Conservation (phyloP, 2,329 filamentous ascomycete genomes). For the Coniochaeta hoffmannii region DNA sequence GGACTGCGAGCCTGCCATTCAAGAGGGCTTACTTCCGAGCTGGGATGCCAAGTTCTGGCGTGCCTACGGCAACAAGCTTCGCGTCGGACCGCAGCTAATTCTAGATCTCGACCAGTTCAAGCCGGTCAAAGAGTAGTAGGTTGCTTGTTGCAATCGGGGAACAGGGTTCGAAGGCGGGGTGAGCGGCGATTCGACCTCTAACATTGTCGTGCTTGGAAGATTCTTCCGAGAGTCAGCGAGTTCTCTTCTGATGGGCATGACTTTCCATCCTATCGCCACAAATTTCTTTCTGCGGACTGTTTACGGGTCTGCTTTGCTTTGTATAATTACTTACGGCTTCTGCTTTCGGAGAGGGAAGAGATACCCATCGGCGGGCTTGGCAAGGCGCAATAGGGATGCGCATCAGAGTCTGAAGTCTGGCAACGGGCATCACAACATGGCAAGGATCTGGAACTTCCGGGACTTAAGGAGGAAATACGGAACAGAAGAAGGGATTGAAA, state of each 20-base stretch:
- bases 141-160: not conserved
- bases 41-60: constrained; percentile 15
- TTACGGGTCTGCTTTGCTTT: not conserved
- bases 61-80: constrained; percentile 16
- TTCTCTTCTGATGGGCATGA: not conserved
- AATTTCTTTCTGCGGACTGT: not conserved
- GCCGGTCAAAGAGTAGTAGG: not conserved
- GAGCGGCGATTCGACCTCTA: too few relatives aligned
- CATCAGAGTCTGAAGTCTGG: not conserved
- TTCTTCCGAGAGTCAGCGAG: too few relatives aligned
- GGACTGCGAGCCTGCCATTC: not conserved
- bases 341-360: not conserved
- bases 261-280: not conserved
- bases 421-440: too few relatives aligned
- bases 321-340: not conserved
- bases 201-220: too few relatives aligned
- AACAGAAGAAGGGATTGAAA: too few relatives aligned
- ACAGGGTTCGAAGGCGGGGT: too few relatives aligned
- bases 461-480: too few relatives aligned
- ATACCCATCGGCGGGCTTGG: not conserved
- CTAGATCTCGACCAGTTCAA: constrained; percentile 6
- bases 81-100: constrained; percentile 9
- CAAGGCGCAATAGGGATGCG: not conserved
- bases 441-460: too few relatives aligned
- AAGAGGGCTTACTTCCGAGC: constrained; percentile 3